These are phyloP conservation scores for Venturia oleaginea DNA, from an alignment of 2,329 filamentous ascomycete genomes.

Conservation along the genomic window DNA sequence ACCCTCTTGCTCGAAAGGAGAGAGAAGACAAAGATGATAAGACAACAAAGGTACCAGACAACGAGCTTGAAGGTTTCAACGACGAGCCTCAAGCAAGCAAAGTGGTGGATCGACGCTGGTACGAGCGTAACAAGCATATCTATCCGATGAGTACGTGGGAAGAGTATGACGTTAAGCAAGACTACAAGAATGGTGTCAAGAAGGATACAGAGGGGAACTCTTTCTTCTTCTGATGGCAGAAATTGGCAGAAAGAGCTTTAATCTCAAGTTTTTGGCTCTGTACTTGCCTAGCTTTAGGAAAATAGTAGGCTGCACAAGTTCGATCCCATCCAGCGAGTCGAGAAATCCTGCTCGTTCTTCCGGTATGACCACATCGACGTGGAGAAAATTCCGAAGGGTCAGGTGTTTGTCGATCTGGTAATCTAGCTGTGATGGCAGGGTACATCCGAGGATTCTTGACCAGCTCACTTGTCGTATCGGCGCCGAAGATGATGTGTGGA, in stretches of 20 bases:
- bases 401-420: neutral
- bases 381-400: neutral
- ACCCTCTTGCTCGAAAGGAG: constrained; percentile 32
- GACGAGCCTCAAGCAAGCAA: constrained; percentile 80
- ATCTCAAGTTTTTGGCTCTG: too few relatives aligned
- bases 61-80: constrained; percentile 57
- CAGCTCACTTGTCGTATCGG: neutral
- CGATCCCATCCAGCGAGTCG: too few relatives aligned
- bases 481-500: neutral
- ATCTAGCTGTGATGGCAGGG: neutral
- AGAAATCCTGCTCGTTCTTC: too few relatives aligned
- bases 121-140: constrained; percentile 96
- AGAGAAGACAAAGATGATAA: constrained; percentile 25
- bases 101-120: constrained; percentile 93
- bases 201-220: constrained; percentile 84
- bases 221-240: constrained; percentile 57
- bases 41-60: constrained; percentile 40
- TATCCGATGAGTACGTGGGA: constrained; percentile 95
- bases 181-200: constrained; percentile 68
- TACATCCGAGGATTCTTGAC: neutral
- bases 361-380: too few relatives aligned
- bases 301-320: too few relatives aligned
- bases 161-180: constrained; percentile 82
- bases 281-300: too few relatives aligned
- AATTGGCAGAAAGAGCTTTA: too few relatives aligned